Percentiles rank a stretch among this genome's conserved stretches.
These are phyloP conservation scores for Colletotrichum camelliae DNA, from an alignment of 2,329 filamentous ascomycete species.

Conservation along the genomic window DNA sequence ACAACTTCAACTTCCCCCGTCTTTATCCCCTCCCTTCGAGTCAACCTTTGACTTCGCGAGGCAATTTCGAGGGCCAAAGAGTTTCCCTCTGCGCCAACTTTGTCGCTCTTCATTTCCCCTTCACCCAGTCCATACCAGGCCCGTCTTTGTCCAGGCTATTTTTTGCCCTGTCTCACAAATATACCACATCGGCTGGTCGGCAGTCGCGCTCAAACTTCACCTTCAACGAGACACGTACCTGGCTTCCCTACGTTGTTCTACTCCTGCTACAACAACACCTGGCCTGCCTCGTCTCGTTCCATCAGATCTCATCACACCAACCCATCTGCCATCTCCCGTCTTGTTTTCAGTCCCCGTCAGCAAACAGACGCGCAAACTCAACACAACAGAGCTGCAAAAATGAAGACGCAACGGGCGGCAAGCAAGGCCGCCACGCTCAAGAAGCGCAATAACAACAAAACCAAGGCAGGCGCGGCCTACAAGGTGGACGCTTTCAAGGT, in stretches of 20 bases:
- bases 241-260: background rate
- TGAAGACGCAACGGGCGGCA: conserved; percentile 35
- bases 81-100: conserved; percentile 10
- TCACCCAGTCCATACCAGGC: conserved; percentile 15
- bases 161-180: conserved; percentile 20
- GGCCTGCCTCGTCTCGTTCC: background rate
- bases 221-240: conserved; percentile 17
- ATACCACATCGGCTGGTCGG: conserved; percentile 15
- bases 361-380: background rate
- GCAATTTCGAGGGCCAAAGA: background rate
- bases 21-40: background rate
- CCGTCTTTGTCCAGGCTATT: conserved; percentile 14
- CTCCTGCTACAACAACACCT: background rate
- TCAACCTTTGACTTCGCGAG: background rate
- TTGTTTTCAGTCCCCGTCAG: background rate
- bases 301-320: background rate
- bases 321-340: background rate
- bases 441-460: conserved; percentile 31
- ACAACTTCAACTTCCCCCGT: background rate
- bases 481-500: conserved; percentile 40
- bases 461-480: conserved; percentile 23
- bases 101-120: conserved; percentile 21
- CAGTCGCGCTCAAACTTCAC: background rate
- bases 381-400: conserved; percentile 29
- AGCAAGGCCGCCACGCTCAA: conserved; percentile 35